phyloP scores from a whole-genome alignment of 2,329 filamentous ascomycete genomes.

The Sordariomycetes sp. region DNA sequence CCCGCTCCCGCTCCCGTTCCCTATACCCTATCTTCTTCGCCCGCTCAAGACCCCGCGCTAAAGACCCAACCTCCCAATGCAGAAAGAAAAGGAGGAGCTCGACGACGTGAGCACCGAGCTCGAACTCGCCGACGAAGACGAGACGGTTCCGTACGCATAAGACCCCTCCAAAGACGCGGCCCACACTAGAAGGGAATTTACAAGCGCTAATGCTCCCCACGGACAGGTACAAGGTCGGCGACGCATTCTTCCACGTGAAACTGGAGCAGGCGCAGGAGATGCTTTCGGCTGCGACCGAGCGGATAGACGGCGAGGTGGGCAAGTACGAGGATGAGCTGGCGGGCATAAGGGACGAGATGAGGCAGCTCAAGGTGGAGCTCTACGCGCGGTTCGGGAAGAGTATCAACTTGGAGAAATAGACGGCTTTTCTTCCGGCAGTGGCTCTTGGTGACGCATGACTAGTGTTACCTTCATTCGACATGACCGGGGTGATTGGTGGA shows the following conservation, averaged over 20 bases:
- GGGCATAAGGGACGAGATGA: conserved; percentile 73
- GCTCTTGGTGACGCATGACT: background rate
- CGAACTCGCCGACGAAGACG: conserved; percentile 90
- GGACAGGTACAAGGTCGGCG: conserved; percentile 84
- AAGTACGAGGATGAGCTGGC: conserved; percentile 65
- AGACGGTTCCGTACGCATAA: conserved; percentile 66
- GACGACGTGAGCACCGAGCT: conserved; percentile 86
- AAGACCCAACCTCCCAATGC: conserved; percentile 6
- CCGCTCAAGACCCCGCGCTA: background rate
- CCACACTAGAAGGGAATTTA: background rate
- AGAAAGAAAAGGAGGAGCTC: conserved; percentile 98
- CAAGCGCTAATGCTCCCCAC: conserved; percentile 7
- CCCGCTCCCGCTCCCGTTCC: background rate
- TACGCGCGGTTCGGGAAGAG: conserved; percentile 93
- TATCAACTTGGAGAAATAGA: conserved; percentile 69
- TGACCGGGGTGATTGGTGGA: background rate
- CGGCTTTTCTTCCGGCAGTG: background rate
- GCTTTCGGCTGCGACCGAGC: conserved; percentile 56
- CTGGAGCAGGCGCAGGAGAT: conserved; percentile 79
- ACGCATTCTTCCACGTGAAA: conserved; percentile 82
- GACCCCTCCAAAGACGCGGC: background rate
- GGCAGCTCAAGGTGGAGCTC: conserved; percentile 75
- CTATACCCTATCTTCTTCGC: too few relatives aligned
- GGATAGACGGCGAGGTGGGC: conserved; percentile 64
- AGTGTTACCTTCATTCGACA: background rate